Base-by-base conservation (phyloP, 371 early-diverging fungal genomes). In the Apophysomyces elegans region DNA sequence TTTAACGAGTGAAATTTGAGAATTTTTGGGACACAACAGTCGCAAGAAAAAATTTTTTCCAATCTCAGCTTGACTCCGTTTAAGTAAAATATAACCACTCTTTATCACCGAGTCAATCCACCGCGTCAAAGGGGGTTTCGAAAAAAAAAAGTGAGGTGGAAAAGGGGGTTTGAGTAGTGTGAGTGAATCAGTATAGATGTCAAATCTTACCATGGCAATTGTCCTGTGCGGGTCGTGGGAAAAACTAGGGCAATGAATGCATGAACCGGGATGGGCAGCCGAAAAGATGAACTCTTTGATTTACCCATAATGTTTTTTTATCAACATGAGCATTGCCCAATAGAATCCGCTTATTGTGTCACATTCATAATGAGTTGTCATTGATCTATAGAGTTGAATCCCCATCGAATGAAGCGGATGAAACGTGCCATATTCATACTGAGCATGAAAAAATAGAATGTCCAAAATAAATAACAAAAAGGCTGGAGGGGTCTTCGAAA, bases 151-250 rank as follows among this genome's bases (percentile, higher is more conserved):
- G 21, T 2, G 54, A 47, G 47, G 2, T 7, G 7, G 13, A 21
- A 50, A 50, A 50, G 9, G 1, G 11, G 9, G 41, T 41, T 41
- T 41, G 41, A 41, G 13, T 8, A 2, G 11, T 7, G n/a, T 16
- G 54, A 11, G 47, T 13, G 7, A 50, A 50, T 50, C 8, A 21
- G 32, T 3, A 26, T 26, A 26, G 32, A 26, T 26, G n/a, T 21
- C 9, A 50, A 18, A n/a, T 50, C 21, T 18, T 9, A 50, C 54
- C 16, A 26, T 26, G 32, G 32, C 32, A 50, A 21, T 21, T 50
- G 54, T 21, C 54, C 54, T 50, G 54, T 50, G 54, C 54, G n/a
- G 54, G 21, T 50, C 54, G 54, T 50, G 54, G 54, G 54, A 50
- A 50, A 50, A 50, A 50, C 16, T 21, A 16, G 32, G 32, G 32